Evolutionary conservation across 108 stramenopile species (phyloP).

Genomic region (Cyclotella cryptica): DNA sequence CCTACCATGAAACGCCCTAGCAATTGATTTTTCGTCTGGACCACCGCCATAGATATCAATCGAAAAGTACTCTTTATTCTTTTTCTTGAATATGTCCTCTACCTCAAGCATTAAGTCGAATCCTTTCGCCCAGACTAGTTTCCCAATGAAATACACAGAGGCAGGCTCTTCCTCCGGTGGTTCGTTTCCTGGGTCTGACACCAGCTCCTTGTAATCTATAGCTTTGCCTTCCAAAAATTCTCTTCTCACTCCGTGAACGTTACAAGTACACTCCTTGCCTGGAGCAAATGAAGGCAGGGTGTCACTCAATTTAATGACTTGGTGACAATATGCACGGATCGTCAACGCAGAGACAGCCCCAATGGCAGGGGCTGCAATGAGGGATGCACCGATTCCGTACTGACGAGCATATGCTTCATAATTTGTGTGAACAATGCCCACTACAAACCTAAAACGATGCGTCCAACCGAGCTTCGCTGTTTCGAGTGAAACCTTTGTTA

Average conservation of each 20-base stretch:
- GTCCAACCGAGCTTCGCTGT: conserved; percentile 79
- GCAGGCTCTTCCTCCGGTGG: conserved; percentile 19
- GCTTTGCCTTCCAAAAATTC: conserved; percentile 77
- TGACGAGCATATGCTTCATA: conserved; percentile 89
- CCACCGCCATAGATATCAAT: conserved; percentile 84
- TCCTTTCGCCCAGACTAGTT: conserved; percentile 95
- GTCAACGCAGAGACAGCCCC: conserved; percentile 70
- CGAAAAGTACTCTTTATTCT: conserved; percentile 67
- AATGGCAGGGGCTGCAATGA: conserved; percentile 79
- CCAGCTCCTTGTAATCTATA: conserved; percentile 28
- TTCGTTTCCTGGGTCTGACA: conserved; percentile 12
- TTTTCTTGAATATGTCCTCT: conserved; percentile 58
- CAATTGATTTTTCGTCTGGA: conserved; percentile 68
- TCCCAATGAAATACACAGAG: conserved; percentile 94
- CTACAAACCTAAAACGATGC: conserved; percentile 87
- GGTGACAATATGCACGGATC: conserved; percentile 86
- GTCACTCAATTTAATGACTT: conserved; percentile 80
- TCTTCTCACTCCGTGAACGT: conserved; percentile 93
- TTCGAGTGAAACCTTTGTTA: not conserved
- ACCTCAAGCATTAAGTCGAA: conserved; percentile 88
- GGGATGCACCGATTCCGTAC: conserved; percentile 68
- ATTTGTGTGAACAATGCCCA: conserved; percentile 94
- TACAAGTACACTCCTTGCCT: conserved; percentile 88
- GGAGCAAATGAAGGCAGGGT: conserved; percentile 73
- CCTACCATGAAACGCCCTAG: conserved; percentile 76